phyloP scores from a whole-genome alignment of 2,329 filamentous ascomycete species.

The Phaeoacremonium minimum region DNA sequence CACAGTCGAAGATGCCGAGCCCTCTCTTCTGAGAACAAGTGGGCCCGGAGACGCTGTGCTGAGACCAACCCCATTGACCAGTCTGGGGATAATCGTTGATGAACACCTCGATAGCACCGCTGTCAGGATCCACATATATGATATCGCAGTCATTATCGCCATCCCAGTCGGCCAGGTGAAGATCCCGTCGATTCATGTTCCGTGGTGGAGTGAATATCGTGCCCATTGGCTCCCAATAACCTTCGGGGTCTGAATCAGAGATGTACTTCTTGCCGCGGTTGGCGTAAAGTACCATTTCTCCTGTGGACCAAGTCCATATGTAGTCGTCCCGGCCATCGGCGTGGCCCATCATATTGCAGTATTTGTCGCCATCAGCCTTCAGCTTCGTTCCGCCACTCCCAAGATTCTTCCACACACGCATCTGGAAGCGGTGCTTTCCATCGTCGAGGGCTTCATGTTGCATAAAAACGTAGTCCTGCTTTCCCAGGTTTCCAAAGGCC shows the following conservation, averaged over 20 bases:
- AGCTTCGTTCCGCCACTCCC: not conserved
- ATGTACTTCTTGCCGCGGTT: not conserved
- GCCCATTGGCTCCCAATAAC: slow-evolving; percentile 5
- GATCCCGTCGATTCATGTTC: slow-evolving; percentile 2
- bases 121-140: slow-evolving; percentile 3
- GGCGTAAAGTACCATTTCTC: slow-evolving; percentile 3
- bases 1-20: slow-evolving; percentile 4
- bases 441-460: too few species aligned
- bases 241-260: not conserved
- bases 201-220: not conserved
- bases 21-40: slow-evolving; percentile 2
- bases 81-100: slow-evolving; percentile 1
- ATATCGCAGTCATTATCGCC: slow-evolving; percentile 11
- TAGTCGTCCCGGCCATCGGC: slow-evolving; percentile 4
- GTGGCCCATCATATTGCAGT: slow-evolving; percentile 8
- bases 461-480: slow-evolving; percentile 15
- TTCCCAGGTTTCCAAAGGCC: not conserved
- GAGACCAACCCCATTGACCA: not conserved
- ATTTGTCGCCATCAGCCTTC: slow-evolving; percentile 5
- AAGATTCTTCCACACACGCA: slow-evolving; percentile 2
- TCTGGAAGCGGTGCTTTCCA: slow-evolving; percentile 8
- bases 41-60: slow-evolving; percentile 4
- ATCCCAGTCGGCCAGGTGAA: slow-evolving; percentile 11
- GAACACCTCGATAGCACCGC: not conserved
- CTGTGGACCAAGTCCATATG: slow-evolving; percentile 5